These are phyloP conservation scores for Globisporangium recalcitrans DNA, from an alignment of 352 stramenopile species.

Conservation along the genomic window DNA sequence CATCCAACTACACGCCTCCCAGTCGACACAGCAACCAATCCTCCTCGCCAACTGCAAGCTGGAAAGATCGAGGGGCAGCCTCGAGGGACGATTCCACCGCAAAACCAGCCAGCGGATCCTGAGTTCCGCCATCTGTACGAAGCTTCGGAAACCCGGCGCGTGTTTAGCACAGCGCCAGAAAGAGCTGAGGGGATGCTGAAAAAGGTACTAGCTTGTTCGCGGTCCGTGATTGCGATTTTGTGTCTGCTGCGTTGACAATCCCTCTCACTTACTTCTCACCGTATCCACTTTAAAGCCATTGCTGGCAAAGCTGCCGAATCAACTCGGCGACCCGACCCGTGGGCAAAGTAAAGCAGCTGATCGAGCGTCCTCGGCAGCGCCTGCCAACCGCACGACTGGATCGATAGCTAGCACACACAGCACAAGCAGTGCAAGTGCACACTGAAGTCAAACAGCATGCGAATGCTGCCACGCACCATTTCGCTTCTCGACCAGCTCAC, in stretches of 20 bases:
- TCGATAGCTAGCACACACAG: neutral
- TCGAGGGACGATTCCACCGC: constrained; percentile 37
- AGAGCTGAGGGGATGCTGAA: constrained; percentile 1
- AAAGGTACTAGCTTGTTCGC: constrained; percentile 2
- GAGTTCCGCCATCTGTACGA: constrained; percentile 54
- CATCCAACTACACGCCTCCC: constrained; percentile 51
- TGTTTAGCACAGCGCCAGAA: neutral
- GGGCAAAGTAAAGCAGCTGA: neutral
- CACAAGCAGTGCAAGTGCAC: neutral
- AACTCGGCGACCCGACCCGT: neutral
- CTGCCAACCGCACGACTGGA: neutral
- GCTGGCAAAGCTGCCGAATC: neutral
- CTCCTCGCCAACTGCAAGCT: constrained; percentile 6
- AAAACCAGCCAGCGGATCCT: constrained; percentile 39
- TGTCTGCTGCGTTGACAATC: neutral
- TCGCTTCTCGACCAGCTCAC: neutral
- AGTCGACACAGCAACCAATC: constrained; percentile 17
- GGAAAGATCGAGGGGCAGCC: constrained; percentile 21
- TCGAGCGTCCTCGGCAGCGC: neutral
- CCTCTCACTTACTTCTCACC: neutral
- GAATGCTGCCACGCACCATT: constrained; percentile 4
- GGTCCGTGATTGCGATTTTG: neutral
- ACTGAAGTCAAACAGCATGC: no score
- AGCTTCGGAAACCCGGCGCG: constrained; percentile 27
- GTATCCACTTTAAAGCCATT: constrained; percentile 6